Conservation (phyloP, 352 stramenopile genomes). For the Saprolegnia parasitica region DNA sequence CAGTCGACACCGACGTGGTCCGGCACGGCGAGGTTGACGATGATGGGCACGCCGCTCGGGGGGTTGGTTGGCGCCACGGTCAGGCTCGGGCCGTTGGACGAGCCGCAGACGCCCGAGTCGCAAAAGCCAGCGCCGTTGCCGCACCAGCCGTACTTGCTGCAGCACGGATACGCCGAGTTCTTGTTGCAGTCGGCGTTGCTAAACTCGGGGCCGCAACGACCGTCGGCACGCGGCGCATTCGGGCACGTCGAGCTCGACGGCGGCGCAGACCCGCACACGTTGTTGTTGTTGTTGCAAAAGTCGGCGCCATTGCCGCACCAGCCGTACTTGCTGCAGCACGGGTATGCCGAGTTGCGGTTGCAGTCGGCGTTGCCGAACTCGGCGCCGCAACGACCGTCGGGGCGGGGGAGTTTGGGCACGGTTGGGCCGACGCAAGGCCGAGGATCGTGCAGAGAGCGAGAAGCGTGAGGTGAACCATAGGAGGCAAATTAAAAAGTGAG, state of each 20-base stretch:
- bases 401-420: not conserved
- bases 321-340: conserved; percentile 11
- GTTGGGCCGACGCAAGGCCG: not conserved
- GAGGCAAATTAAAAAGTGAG: not conserved
- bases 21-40: conserved; percentile 8
- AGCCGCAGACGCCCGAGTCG: not conserved
- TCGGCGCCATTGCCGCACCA: conserved; percentile 1
- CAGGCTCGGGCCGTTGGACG: not conserved
- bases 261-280: not conserved
- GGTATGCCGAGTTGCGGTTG: not conserved
- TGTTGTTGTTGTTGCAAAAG: not conserved
- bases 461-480: not conserved
- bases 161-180: not conserved
- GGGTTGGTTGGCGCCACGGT: not conserved
- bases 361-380: conserved; percentile 1
- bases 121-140: conserved; percentile 7
- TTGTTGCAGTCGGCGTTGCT: not conserved
- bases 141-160: conserved; percentile 11
- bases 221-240: not conserved
- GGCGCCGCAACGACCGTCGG: not conserved
- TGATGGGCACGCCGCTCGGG: not conserved
- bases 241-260: not conserved
- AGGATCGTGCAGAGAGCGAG: not conserved
- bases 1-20: conserved; percentile 1
- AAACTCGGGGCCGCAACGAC: conserved; percentile 13